phyloP scores from a whole-genome alignment of 305 asterid species.

The Fraxinus floribunda region DNA sequence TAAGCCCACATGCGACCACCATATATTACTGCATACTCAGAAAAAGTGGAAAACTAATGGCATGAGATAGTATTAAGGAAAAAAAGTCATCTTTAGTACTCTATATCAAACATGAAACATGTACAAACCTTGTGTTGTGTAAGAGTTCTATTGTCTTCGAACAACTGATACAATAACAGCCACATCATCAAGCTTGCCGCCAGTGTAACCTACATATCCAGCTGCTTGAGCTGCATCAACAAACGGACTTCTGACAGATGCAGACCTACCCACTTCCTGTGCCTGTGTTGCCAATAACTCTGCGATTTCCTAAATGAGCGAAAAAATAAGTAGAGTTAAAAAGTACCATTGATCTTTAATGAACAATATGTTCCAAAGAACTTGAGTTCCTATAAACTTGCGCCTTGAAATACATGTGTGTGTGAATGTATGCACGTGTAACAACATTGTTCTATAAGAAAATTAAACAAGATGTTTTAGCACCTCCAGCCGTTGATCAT shows the following conservation, averaged over 20 bases:
- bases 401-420: not conserved
- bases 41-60: not conserved
- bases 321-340: not conserved
- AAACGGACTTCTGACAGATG: slow-evolving; percentile 62
- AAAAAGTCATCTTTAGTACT: not conserved
- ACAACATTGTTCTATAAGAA: not conserved
- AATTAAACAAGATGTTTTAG: not conserved
- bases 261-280: slow-evolving; percentile 58
- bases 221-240: slow-evolving; percentile 77
- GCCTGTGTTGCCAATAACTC: slow-evolving; percentile 60
- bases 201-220: slow-evolving; percentile 57
- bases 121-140: not conserved
- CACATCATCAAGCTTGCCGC: slow-evolving; percentile 85
- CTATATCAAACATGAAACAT: not conserved
- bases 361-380: not conserved
- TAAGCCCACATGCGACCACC: not conserved
- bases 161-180: slow-evolving; percentile 74
- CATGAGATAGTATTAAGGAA: not conserved
- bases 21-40: not conserved
- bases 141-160: slow-evolving; percentile 25
- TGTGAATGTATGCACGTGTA: not conserved
- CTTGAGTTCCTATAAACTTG: not conserved
- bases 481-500: slow-evolving; percentile 56
- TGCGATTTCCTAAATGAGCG: slow-evolving; percentile 60
- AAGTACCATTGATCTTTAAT: not conserved